Percentiles rank a stretch among this genome's conserved stretches.
Conservation (phyloP, 768 basidiomycete species). For the Boletus rubescentipes region DNA sequence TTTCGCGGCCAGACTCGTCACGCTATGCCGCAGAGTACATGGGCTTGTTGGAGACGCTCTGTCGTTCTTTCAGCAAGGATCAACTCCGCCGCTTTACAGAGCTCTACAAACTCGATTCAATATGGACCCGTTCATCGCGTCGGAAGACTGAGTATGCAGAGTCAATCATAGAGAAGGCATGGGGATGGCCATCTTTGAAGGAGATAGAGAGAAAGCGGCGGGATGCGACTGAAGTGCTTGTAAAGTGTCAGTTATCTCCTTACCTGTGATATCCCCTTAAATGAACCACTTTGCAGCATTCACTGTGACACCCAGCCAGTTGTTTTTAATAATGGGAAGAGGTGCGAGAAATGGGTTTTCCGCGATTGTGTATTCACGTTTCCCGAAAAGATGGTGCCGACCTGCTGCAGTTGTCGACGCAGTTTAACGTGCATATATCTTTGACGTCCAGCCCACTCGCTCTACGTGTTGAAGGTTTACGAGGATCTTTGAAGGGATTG, state of each 20-base stretch:
- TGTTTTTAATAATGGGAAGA: slow-evolving; percentile 73
- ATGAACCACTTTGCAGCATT: slow-evolving; percentile 43
- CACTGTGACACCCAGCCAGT: slow-evolving; percentile 53
- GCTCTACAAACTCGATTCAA: slow-evolving; percentile 43
- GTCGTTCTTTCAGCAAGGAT: slow-evolving; percentile 59
- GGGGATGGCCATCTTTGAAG: slow-evolving; percentile 66
- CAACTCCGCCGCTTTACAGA: slow-evolving; percentile 58
- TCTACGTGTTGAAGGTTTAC: slow-evolving; percentile 58
- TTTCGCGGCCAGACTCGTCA: slow-evolving; percentile 40
- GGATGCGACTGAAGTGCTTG: slow-evolving; percentile 48
- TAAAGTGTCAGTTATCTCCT: slow-evolving; percentile 41
- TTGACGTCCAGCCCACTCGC: slow-evolving; percentile 55
- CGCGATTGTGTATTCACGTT: slow-evolving; percentile 9
- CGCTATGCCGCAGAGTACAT: slow-evolving; percentile 55
- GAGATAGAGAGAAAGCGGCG: slow-evolving; percentile 49
- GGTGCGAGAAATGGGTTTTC: slow-evolving; percentile 37
- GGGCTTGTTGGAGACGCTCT: slow-evolving; percentile 50
- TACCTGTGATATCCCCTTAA: background rate
- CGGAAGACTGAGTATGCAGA: slow-evolving; percentile 44
- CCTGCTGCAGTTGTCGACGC: slow-evolving; percentile 55
- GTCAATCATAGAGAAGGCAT: slow-evolving; percentile 60
- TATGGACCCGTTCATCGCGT: slow-evolving; percentile 33
- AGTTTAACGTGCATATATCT: slow-evolving; percentile 61
- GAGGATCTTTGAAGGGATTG: slow-evolving; percentile 50
- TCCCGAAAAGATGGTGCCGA: slow-evolving; percentile 57